A percentile compares a stretch with the other conserved stretches of the same genome.
These are phyloP conservation scores for Artemisia annua DNA, from an alignment of 129 eudicot species.

Conservation along the genomic window DNA sequence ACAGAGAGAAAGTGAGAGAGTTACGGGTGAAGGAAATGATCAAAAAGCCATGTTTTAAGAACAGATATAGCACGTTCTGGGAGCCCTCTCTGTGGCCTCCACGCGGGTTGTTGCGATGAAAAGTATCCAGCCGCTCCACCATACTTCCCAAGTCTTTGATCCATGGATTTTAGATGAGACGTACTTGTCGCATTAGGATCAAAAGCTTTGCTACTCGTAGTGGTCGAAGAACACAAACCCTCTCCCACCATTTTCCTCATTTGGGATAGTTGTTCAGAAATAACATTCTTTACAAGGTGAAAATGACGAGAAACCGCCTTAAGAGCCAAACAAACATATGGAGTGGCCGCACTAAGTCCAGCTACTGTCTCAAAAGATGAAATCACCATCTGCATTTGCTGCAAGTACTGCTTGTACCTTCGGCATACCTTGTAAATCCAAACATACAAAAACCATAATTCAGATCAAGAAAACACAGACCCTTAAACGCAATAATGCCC, in stretches of 20 bases:
- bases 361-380: slow-evolving; percentile 80
- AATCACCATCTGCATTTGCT: slow-evolving; percentile 84
- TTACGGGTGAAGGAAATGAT: slow-evolving; percentile 97
- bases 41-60: slow-evolving; percentile 89
- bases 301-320: slow-evolving; percentile 69
- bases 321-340: slow-evolving; percentile 67
- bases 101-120: slow-evolving; percentile 58
- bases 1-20: neutral
- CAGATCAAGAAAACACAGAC: neutral
- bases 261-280: slow-evolving; percentile 56
- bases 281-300: slow-evolving; percentile 58
- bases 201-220: slow-evolving; percentile 33
- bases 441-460: neutral
- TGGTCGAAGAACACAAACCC: slow-evolving; percentile 48
- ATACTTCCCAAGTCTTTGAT: slow-evolving; percentile 36
- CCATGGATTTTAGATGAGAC: slow-evolving; percentile 41
- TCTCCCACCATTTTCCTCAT: slow-evolving; percentile 48
- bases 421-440: slow-evolving; percentile 56
- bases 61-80: slow-evolving; percentile 88
- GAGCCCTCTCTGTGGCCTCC: slow-evolving; percentile 96
- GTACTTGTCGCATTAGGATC: slow-evolving; percentile 36
- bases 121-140: slow-evolving; percentile 35
- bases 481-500: too few species aligned
- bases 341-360: slow-evolving; percentile 72
- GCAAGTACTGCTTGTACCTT: slow-evolving; percentile 81